Percentiles rank a stretch among this genome's conserved stretches.
Conservation (phyloP, 495 filamentous ascomycete genomes). For the Annulohypoxylon maeteangense region DNA sequence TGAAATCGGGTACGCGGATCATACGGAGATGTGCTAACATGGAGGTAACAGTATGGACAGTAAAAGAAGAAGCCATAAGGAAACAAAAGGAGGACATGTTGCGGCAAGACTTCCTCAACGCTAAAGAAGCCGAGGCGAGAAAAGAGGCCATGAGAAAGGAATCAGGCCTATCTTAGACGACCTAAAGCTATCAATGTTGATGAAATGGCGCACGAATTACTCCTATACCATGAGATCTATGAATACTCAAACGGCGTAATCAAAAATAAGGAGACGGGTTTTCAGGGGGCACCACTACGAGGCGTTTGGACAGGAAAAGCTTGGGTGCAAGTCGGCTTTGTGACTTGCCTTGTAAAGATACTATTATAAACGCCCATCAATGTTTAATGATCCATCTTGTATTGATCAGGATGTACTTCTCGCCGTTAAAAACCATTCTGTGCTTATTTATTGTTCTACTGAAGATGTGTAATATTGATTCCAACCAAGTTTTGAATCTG, state of each 20-base stretch:
- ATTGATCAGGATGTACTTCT: background rate
- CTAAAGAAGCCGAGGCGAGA: slow-evolving; percentile 70
- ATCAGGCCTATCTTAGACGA: slow-evolving; percentile 48
- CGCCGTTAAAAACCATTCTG: background rate
- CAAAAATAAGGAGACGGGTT: background rate
- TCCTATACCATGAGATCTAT: slow-evolving; percentile 28
- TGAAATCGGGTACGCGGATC: background rate
- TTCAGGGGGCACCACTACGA: slow-evolving; percentile 5
- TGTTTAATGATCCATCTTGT: slow-evolving; percentile 8
- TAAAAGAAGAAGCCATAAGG: slow-evolving; percentile 71
- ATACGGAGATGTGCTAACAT: slow-evolving; percentile 27
- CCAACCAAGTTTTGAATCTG: slow-evolving; percentile 61
- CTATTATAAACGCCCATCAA: slow-evolving; percentile 28
- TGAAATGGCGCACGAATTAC: background rate
- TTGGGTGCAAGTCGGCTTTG: slow-evolving; percentile 19
- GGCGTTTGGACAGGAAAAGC: slow-evolving; percentile 25
- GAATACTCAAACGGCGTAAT: background rate
- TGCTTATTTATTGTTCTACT: background rate
- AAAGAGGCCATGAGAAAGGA: slow-evolving; percentile 68
- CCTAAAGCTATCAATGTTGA: background rate
- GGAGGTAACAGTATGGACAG: slow-evolving; percentile 70
- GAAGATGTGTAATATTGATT: slow-evolving; percentile 31
- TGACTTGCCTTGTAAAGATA: slow-evolving; percentile 23
- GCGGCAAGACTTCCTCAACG: slow-evolving; percentile 61
- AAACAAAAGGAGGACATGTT: slow-evolving; percentile 62